A percentile compares a stretch with the other conserved stretches of the same genome.
These are phyloP conservation scores for Nemania diffusa DNA, from an alignment of 2,329 filamentous ascomycete species.

Conservation along the genomic window DNA sequence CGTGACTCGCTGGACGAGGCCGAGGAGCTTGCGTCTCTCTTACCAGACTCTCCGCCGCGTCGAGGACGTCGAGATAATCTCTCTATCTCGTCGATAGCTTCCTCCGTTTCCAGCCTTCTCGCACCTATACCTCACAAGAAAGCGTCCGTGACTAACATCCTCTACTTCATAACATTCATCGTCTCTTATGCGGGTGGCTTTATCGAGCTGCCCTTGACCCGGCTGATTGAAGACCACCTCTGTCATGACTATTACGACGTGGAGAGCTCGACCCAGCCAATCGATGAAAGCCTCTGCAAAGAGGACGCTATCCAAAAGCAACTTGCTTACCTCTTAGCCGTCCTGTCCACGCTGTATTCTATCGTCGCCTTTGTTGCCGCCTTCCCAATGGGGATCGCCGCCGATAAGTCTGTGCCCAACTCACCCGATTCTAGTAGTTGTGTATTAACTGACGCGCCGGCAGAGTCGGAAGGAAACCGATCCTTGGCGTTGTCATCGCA, in stretches of 20 bases:
- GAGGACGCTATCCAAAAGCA: constrained; percentile 49
- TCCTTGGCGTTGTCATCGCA: constrained; percentile 48
- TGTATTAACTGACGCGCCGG: not conserved
- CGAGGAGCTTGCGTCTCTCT: constrained; percentile 27
- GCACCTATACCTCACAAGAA: constrained; percentile 43
- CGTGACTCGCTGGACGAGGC: constrained; percentile 26
- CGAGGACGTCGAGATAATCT: constrained; percentile 26
- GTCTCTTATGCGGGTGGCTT: constrained; percentile 47
- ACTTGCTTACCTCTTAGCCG: constrained; percentile 51
- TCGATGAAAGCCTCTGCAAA: constrained; percentile 54
- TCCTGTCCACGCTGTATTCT: constrained; percentile 45
- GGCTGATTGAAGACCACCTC: constrained; percentile 53
- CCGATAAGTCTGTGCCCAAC: constrained; percentile 40
- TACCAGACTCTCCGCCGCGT: constrained; percentile 32
- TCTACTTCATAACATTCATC: constrained; percentile 50
- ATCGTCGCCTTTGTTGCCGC: constrained; percentile 51
- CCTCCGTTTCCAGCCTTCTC: constrained; percentile 35
- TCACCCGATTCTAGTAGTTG: not conserved
- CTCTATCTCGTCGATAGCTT: constrained; percentile 43
- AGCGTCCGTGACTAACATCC: constrained; percentile 45
- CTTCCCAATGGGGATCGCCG: constrained; percentile 53
- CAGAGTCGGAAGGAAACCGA: constrained; percentile 52
- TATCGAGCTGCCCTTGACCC: constrained; percentile 48
- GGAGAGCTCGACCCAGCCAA: constrained; percentile 31
- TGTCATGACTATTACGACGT: constrained; percentile 52